These are phyloP conservation scores for Komagataella ulmi DNA, from an alignment of 805 yeast species.

Conservation along the genomic window DNA sequence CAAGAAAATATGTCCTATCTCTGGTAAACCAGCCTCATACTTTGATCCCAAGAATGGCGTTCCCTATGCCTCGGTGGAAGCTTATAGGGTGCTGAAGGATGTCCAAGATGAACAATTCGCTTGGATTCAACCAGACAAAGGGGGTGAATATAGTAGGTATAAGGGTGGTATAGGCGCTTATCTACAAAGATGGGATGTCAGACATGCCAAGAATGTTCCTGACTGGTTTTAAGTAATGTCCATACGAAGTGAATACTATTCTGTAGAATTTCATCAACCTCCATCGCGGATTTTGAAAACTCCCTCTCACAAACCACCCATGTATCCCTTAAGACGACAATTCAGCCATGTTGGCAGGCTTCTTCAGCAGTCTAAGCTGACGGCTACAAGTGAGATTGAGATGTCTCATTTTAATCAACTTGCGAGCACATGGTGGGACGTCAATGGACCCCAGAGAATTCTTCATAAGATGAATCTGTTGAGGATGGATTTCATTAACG, in stretches of 20 bases:
- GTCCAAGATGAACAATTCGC: constrained; percentile 40
- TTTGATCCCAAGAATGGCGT: constrained; percentile 83
- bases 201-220: constrained; percentile 80
- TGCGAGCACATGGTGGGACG: constrained; percentile 98
- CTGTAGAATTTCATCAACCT: constrained; percentile 1
- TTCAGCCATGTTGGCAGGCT: background rate
- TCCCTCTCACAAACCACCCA: background rate
- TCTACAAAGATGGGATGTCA: constrained; percentile 21
- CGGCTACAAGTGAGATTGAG: background rate
- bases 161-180: constrained; percentile 26
- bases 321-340: background rate
- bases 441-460: constrained; percentile 83
- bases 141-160: constrained; percentile 23
- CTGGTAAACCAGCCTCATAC: constrained; percentile 70
- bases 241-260: background rate
- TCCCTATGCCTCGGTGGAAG: constrained; percentile 73
- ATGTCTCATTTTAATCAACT: constrained; percentile 60
- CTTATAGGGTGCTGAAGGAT: constrained; percentile 50
- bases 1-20: constrained; percentile 56
- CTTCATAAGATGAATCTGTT: constrained; percentile 88
- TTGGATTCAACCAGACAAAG: constrained; percentile 37
- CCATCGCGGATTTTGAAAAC: background rate
- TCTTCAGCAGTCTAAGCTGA: background rate
- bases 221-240: constrained; percentile 45
- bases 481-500: constrained; percentile 75